These are phyloP conservation scores for Epicoccum nigrum DNA, from an alignment of 2,329 filamentous ascomycete genomes.

Conservation along the genomic window DNA sequence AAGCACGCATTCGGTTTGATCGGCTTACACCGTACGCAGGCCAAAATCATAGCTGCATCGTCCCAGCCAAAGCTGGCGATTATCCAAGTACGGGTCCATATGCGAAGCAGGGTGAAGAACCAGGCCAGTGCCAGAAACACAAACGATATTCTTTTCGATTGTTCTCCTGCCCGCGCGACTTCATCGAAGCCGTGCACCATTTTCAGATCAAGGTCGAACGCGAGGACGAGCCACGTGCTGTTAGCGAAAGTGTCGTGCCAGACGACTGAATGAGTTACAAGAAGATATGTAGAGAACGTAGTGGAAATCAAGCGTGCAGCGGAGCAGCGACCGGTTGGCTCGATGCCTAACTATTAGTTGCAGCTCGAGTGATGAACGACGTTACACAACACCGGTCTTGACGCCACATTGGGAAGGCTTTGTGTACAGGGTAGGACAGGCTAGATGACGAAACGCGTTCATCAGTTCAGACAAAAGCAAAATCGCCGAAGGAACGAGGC, in stretches of 20 bases:
- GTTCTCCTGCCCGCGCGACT: conserved; percentile 28
- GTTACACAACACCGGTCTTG: conserved; percentile 25
- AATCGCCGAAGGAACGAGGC: neutral
- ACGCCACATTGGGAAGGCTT: conserved; percentile 21
- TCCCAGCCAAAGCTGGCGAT: conserved; percentile 53
- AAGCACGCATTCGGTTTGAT: neutral
- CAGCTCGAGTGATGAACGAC: conserved; percentile 15
- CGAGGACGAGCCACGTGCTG: conserved; percentile 7
- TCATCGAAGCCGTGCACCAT: conserved; percentile 33
- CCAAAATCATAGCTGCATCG: conserved; percentile 50
- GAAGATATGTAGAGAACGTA: conserved; percentile 3
- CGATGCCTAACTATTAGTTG: conserved; percentile 12
- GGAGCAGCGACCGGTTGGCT: conserved; percentile 9
- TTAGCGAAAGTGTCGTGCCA: conserved; percentile 7
- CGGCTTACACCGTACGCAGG: conserved; percentile 34
- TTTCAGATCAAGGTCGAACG: neutral
- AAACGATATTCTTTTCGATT: conserved; percentile 36
- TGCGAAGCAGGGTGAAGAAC: conserved; percentile 47
- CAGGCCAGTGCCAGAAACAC: conserved; percentile 48
- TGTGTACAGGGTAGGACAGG: conserved; percentile 23
- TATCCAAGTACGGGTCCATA: conserved; percentile 49
- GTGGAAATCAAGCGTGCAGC: neutral
- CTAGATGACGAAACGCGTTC: conserved; percentile 6
- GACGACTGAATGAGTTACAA: conserved; percentile 9
- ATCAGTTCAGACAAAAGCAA: conserved; percentile 17